Evolutionary conservation across 139 green algal genomes (phyloP), one percentile per base, ranked within the genome.

Genomic region (Chlorella sorokiniana): DNA sequence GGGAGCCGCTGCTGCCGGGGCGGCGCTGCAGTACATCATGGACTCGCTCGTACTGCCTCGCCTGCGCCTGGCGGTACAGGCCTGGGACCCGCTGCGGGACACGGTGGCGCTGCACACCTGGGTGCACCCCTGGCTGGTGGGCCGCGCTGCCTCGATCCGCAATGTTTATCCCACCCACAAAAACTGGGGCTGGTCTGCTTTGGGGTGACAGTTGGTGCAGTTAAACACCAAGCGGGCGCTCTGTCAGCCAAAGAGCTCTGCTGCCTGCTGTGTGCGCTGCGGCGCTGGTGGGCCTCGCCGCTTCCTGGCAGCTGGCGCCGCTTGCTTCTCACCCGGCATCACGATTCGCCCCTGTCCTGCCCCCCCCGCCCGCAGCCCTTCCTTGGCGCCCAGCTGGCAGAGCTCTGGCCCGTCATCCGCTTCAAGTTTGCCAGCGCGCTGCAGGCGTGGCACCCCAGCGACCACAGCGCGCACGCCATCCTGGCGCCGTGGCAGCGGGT

Each of bases 71-170:
- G 92, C 91, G 42, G 91, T 98, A 33, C 86, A 92, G 41, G 71
- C 78, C 7, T 99, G 96, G 96, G 93, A 99, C 82, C 96, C 96
- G 38, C 85, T 89, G 33, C 62, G 78, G 25, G 96, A 98, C 83
- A 89, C 90, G 9, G 85, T 97, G 75, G 87, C 96, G 31, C 90
- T 98, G 67, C 96, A 99, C 82, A 89, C 89, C 9, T 99, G 96
- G 96, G 84, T 99, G 82, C 96, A 99, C 84, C 96, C 96, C 45
- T 99, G 96, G 96, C 91, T 99, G 85, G 80, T 83, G 78, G 35
- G 69, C 29, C 10, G 20, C 1, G 41, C 9, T 7, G 38, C 16
- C n/a, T 54, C 48, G 29, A n/a, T 4, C 8, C 6, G 27, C 4
- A 42, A 4, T 35, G 9, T 76, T 22, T 38, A 22, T 5, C 38